Percentiles rank a stretch among this genome's conserved stretches.
phyloP scores from a whole-genome alignment of 805 yeast species.

The Candida ficus region DNA sequence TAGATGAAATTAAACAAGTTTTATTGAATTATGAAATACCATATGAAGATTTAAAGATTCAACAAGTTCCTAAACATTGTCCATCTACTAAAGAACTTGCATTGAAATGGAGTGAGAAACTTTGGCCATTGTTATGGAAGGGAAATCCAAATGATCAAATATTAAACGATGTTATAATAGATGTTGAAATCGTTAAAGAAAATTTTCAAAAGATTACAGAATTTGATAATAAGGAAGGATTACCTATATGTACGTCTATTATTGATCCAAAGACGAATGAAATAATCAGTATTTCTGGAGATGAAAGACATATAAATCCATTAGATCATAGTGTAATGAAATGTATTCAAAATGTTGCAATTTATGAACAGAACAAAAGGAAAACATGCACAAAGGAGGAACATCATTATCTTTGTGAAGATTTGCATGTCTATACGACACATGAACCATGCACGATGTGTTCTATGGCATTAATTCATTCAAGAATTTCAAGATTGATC shows the following conservation, averaged over 20 bases:
- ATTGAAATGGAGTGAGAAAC: constrained; percentile 54
- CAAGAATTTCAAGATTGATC: constrained; percentile 67
- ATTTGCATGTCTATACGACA: constrained; percentile 75
- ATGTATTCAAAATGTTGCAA: constrained; percentile 63
- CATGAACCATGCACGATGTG: constrained; percentile 98
- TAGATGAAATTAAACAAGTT: constrained; percentile 21
- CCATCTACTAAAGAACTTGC: constrained; percentile 71
- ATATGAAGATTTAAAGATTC: constrained; percentile 18
- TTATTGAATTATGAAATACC: constrained; percentile 15
- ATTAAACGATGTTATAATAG: constrained; percentile 48
- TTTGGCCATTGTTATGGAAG: constrained; percentile 93
- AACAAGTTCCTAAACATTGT: constrained; percentile 50
- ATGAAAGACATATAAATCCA: constrained; percentile 43
- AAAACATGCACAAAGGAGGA: constrained; percentile 4
- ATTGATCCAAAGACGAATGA: constrained; percentile 49
- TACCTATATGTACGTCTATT: constrained; percentile 56
- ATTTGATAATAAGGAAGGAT: constrained; percentile 14
- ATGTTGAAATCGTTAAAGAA: constrained; percentile 37
- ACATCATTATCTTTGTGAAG: constrained; percentile 61
- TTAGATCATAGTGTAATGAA: constrained; percentile 71
- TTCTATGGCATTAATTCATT: constrained; percentile 91
- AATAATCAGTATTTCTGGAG: constrained; percentile 32
- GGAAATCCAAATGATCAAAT: constrained; percentile 82
- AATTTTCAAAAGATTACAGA: constrained; percentile 28
- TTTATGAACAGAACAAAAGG: constrained; percentile 41